phyloP scores from a whole-genome alignment of 805 yeast genomes.

The Hanseniaspora lachancei region DNA sequence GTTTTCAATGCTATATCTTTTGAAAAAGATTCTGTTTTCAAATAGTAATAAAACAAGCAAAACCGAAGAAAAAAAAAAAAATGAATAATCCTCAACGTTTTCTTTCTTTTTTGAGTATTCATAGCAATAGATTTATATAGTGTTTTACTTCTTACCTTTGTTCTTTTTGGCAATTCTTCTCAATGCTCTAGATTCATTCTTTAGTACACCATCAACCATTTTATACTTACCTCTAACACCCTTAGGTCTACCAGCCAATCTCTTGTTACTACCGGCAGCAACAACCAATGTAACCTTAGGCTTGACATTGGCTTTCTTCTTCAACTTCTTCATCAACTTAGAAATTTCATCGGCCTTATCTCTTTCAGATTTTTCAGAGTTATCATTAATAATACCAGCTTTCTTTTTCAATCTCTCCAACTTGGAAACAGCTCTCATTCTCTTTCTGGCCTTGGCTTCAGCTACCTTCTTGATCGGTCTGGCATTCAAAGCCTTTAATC shows the following conservation, averaged over 20 bases:
- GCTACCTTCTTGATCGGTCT: constrained; percentile 97
- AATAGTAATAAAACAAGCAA: neutral
- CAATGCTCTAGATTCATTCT: constrained; percentile 92
- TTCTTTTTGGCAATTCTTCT: constrained; percentile 79
- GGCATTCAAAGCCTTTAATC: constrained; percentile 72
- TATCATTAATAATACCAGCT: constrained; percentile 82
- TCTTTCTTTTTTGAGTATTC: neutral
- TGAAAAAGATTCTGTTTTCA: constrained; percentile 19
- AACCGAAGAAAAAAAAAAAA: neutral
- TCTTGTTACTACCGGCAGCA: constrained; percentile 75
- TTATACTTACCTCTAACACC: constrained; percentile 95
- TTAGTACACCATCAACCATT: constrained; percentile 98
- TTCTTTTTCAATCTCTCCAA: constrained; percentile 83
- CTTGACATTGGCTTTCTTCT: constrained; percentile 54
- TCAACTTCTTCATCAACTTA: constrained; percentile 66
- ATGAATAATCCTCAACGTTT: neutral
- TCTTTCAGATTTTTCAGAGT: constrained; percentile 70
- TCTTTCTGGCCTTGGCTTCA: constrained; percentile 94
- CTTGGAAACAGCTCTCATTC: constrained; percentile 77
- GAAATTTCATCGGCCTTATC: constrained; percentile 92
- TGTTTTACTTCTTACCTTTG: constrained; percentile 29
- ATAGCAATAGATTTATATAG: neutral
- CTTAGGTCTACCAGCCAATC: constrained; percentile 86
- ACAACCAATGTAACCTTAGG: constrained; percentile 82
- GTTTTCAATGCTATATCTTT: constrained; percentile 26